Conservation (phyloP, 129 eudicot genomes). For the Flaveria brownii region DNA sequence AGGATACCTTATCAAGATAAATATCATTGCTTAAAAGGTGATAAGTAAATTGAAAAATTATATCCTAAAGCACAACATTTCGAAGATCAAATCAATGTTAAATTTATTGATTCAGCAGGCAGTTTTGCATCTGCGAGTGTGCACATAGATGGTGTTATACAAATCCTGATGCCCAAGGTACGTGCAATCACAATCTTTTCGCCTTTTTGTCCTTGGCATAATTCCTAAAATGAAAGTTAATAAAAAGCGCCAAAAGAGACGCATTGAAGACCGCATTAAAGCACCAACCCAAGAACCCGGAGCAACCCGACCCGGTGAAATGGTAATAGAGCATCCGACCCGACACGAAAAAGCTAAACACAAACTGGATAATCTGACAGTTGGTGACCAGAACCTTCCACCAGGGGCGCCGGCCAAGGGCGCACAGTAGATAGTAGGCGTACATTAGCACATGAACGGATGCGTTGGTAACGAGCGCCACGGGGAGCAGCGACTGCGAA, state of each 20-base stretch:
- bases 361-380: conserved; percentile 85
- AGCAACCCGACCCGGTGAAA: conserved; percentile 60
- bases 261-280: conserved; percentile 84
- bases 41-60: too few species aligned
- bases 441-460: conserved; percentile 91
- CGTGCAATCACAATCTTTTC: conserved; percentile 38
- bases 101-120: too few species aligned
- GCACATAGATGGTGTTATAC: neutral
- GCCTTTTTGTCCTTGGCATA: conserved; percentile 48
- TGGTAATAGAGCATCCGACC: conserved; percentile 73
- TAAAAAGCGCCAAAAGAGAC: conserved; percentile 72
- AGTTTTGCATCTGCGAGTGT: too few species aligned
- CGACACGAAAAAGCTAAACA: conserved; percentile 77
- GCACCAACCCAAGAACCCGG: conserved; percentile 84
- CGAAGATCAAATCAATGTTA: too few species aligned
- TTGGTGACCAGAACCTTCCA: conserved; percentile 91
- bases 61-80: too few species aligned
- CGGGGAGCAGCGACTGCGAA: conserved; percentile 70
- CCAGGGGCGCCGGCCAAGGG: conserved; percentile 71
- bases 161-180: neutral
- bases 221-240: conserved; percentile 68
- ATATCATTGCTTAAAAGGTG: too few species aligned
- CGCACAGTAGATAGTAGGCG: conserved; percentile 67
- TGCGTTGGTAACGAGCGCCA: conserved; percentile 90
- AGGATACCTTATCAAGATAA: too few species aligned